Conservation (phyloP, 352 stramenopile genomes). For the Aphanomyces astaci region DNA sequence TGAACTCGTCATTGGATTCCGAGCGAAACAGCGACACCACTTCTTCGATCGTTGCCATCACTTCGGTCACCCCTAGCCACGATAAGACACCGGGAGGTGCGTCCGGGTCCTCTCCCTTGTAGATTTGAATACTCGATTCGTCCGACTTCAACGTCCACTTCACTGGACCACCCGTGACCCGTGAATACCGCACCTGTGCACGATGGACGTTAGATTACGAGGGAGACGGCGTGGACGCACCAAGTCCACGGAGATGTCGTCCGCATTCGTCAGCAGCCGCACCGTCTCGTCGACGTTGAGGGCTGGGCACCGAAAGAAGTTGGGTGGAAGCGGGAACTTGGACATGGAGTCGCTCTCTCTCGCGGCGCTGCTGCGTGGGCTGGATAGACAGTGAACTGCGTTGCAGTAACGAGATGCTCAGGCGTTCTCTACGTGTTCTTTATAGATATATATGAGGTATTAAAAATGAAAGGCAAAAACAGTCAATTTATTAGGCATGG, state of each 20-base stretch:
- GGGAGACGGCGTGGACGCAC: not conserved
- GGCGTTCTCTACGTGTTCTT: not conserved
- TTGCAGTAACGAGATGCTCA: not conserved
- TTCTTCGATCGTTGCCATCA: slow-evolving; percentile 17
- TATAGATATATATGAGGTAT: not conserved
- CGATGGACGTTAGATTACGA: not conserved
- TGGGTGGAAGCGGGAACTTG: slow-evolving; percentile 11
- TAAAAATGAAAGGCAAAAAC: not conserved
- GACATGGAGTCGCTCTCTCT: not conserved
- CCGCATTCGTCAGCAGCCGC: not conserved
- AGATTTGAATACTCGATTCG: not conserved
- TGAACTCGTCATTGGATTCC: not conserved
- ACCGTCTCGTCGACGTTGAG: not conserved
- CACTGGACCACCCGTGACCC: not conserved
- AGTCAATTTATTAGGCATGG: not conserved
- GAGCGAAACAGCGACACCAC: not conserved
- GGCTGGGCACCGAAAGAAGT: slow-evolving; percentile 13
- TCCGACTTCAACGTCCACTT: slow-evolving; percentile 16
- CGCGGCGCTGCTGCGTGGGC: too few relatives aligned
- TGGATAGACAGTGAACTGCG: not conserved
- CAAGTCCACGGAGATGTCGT: not conserved
- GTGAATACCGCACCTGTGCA: not conserved
- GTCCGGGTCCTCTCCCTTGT: not conserved
- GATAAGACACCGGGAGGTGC: not conserved
- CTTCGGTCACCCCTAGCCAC: not conserved